Conservation (phyloP, 2,329 filamentous ascomycete genomes). For the Fusarium austroafricanum region DNA sequence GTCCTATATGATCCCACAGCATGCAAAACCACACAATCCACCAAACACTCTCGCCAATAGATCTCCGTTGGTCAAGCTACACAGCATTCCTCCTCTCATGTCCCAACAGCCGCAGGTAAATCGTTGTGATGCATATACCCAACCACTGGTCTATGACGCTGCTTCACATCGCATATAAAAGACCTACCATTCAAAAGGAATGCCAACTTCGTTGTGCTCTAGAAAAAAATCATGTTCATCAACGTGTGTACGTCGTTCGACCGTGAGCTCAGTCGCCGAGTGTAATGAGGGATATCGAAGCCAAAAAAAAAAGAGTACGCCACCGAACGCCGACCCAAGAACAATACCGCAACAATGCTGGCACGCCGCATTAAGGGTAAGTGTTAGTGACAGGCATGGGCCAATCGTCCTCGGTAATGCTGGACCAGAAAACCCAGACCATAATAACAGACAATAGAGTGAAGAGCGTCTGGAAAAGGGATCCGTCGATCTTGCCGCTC, state of each 20-base stretch:
- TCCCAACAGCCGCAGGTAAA: constrained; percentile 38
- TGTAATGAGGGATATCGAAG: constrained; percentile 46
- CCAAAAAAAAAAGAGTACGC: constrained; percentile 40
- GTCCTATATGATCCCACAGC: constrained; percentile 26
- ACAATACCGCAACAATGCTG: constrained; percentile 24
- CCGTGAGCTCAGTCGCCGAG: constrained; percentile 43
- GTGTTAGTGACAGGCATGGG: constrained; percentile 65
- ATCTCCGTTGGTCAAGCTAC: constrained; percentile 31
- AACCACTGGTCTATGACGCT: constrained; percentile 28
- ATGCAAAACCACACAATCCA: constrained; percentile 40
- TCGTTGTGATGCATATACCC: constrained; percentile 40
- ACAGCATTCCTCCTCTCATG: constrained; percentile 19
- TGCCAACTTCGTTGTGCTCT: constrained; percentile 33
- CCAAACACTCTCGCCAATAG: constrained; percentile 34
- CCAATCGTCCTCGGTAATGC: constrained; percentile 99
- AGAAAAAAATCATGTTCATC: constrained; percentile 44
- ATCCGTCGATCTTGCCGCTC: constrained; percentile 87
- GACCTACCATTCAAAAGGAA: constrained; percentile 28
- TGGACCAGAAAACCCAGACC: constrained; percentile 97
- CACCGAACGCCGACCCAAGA: constrained; percentile 45
- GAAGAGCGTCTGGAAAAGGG: constrained; percentile 93
- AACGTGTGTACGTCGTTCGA: constrained; percentile 47
- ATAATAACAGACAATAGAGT: constrained; percentile 84
- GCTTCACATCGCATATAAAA: constrained; percentile 20
- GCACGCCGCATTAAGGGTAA: constrained; percentile 51